phyloP scores from a whole-genome alignment of 495 filamentous ascomycete species.

The Cercophora sp. region DNA sequence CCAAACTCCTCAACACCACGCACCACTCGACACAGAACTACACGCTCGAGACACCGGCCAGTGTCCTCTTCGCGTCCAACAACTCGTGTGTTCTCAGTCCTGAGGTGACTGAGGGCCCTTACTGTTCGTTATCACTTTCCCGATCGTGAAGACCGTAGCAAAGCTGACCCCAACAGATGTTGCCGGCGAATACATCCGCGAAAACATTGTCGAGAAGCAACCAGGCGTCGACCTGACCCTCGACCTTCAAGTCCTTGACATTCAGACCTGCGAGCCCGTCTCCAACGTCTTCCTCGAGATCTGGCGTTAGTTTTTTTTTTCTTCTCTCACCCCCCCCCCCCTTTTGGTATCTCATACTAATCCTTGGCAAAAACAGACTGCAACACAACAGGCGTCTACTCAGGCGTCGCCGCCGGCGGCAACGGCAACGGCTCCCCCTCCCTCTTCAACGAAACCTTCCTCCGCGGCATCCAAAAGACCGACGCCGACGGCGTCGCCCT shows the following conservation, averaged over 20 bases:
- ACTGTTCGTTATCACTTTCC: too few relatives aligned
- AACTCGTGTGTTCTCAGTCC: constrained; percentile 49
- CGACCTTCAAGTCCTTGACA: constrained; percentile 59
- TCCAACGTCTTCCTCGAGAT: constrained; percentile 55
- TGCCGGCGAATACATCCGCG: constrained; percentile 47
- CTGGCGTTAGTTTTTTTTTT: constrained; percentile 46
- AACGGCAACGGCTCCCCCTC: constrained; percentile 33
- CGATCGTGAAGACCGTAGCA: too few relatives aligned
- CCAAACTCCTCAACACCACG: constrained; percentile 13
- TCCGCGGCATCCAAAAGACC: constrained; percentile 49
- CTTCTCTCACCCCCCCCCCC: too few relatives aligned
- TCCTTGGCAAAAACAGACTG: too few relatives aligned
- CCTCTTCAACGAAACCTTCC: constrained; percentile 48
- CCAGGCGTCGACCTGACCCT: constrained; percentile 53
- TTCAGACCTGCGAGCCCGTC: constrained; percentile 54
- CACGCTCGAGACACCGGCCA: constrained; percentile 12
- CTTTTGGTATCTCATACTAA: too few relatives aligned
- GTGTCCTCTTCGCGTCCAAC: constrained; percentile 44
- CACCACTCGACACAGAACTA: constrained; percentile 12
- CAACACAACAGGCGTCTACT: constrained; percentile 51
- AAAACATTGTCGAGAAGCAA: constrained; percentile 52
- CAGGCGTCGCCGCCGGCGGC: constrained; percentile 48
- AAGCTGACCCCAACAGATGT: too few relatives aligned
- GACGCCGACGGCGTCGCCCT: constrained; percentile 45
- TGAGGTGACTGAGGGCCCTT: constrained; percentile 55